A percentile compares a stretch with the other conserved stretches of the same genome.
These are phyloP conservation scores for Limonium bicolor DNA, from an alignment of 148 eudicot species.

Conservation along the genomic window DNA sequence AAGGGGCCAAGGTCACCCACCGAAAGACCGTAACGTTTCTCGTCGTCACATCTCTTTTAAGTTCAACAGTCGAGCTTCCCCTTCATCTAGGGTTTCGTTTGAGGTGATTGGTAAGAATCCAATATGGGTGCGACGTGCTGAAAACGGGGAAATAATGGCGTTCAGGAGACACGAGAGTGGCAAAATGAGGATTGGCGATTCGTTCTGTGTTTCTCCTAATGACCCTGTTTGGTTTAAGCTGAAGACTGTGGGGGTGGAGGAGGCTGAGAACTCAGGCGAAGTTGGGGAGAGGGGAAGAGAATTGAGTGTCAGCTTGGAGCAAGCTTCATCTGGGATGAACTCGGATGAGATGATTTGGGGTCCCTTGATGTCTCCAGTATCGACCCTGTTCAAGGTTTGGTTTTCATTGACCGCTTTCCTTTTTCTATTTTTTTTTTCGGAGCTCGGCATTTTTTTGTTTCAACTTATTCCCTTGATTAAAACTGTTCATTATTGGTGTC, in stretches of 20 bases:
- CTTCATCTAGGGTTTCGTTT: conserved; percentile 22
- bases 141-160: conserved; percentile 22
- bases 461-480: too few species aligned
- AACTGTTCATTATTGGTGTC: too few species aligned
- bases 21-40: conserved; percentile 41
- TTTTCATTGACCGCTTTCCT: too few species aligned
- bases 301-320: conserved; percentile 26
- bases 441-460: too few species aligned
- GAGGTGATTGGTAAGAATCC: conserved; percentile 71
- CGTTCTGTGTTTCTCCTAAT: conserved; percentile 50
- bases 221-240: conserved; percentile 54
- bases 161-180: conserved; percentile 51
- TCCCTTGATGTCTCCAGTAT: conserved; percentile 34
- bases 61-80: conserved; percentile 6
- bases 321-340: conserved; percentile 11
- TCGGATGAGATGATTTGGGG: conserved; percentile 12
- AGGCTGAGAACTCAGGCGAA: conserved; percentile 6
- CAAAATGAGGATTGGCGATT: conserved; percentile 41
- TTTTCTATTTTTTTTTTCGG: not conserved
- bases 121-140: conserved; percentile 29
- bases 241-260: conserved; percentile 12
- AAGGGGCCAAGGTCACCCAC: conserved; percentile 22
- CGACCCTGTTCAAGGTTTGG: conserved; percentile 78
- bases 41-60: conserved; percentile 53
- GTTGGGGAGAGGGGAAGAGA: conserved; percentile 7